Evolutionary conservation across 2,329 filamentous ascomycete species (phyloP), one percentile per base, ranked within the genome.

Genomic region (Cordyceps cicadae): DNA sequence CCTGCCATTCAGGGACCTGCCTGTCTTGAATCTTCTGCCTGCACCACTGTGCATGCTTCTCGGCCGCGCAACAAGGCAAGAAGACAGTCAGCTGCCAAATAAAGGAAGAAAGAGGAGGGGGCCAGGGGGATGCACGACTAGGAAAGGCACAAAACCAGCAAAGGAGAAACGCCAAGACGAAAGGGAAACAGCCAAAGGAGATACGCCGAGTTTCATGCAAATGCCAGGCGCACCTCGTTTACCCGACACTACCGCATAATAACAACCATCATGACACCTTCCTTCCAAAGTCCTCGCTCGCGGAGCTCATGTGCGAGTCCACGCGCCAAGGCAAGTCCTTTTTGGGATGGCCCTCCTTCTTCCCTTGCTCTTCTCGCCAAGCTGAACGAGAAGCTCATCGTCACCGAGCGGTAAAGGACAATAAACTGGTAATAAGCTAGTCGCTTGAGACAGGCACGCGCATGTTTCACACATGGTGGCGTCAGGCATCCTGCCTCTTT

Each of bases 401-500:
- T 54, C 41, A 34, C 43, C 39, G 12, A 8, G 24, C 2, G 19
- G 29, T 29, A 29, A 8, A 29, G 29, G 29, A 43, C 14, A 54
- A 46, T 46, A 45, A 3, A 29, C 29, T 29, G 29, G 29, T 29
- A 29, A 29, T 29, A 29, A 29, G 29, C 29, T 29, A 29, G 29
- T 29, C 29, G 21, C n/a, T 24, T 48, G 43, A 56, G 43, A 56
- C 54, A 56, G 9, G 17, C 43, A 56, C 41, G 34, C 24, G 54
- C 54, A 24, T 37, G 54, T 56, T 56, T 56, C 54, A 56, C 54
- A 43, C 26, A 45, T 2, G n/a, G 54, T 56, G 54, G 54, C 54
- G 54, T 56, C 43, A 48, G 54, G 24, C 54, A 34, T 34, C 19
- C 19, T n/a, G 54, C 11, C 24, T 26, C 41, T 26, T 54, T 54